A percentile compares a stretch with the other conserved stretches of the same genome.
phyloP scores from a whole-genome alignment of 1,284 basidiomycete species.

The Ustilago loliicola region DNA sequence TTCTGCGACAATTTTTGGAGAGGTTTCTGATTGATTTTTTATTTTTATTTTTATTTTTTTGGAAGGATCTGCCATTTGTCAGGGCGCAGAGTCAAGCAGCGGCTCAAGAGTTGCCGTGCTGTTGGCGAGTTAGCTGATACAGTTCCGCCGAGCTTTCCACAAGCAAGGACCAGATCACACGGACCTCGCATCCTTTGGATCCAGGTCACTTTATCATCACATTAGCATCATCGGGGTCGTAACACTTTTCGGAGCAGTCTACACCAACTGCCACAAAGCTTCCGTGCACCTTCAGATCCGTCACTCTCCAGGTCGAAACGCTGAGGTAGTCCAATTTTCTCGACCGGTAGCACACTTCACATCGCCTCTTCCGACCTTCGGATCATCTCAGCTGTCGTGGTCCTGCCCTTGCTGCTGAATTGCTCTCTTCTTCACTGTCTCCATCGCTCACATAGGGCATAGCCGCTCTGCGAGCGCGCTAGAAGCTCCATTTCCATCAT shows the following conservation, averaged over 20 bases:
- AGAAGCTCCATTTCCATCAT: slow-evolving; percentile 71
- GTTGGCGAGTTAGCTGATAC: slow-evolving; percentile 3
- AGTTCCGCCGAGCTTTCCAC: slow-evolving; percentile 2
- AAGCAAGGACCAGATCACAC: not conserved
- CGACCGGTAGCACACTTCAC: not conserved
- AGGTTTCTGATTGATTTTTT: not conserved
- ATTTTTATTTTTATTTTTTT: not conserved
- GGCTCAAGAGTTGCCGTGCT: slow-evolving; percentile 1
- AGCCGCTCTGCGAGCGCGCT: slow-evolving; percentile 34
- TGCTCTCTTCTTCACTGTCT: not conserved
- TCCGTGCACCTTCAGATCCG: not conserved
- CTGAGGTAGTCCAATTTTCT: not conserved
- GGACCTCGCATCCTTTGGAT: not conserved
- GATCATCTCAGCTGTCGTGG: not conserved
- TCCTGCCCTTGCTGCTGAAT: not conserved
- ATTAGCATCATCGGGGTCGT: not conserved
- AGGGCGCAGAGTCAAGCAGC: not conserved
- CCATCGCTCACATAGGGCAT: not conserved
- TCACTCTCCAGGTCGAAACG: not conserved
- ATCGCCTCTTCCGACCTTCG: not conserved
- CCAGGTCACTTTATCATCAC: not conserved
- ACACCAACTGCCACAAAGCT: not conserved
- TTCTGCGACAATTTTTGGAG: slow-evolving; percentile 1
- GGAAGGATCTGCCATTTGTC: slow-evolving; percentile 1
- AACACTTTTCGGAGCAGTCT: not conserved